Base-by-base conservation (phyloP, 352 stramenopile species). In the Pythium myriotylum region DNA sequence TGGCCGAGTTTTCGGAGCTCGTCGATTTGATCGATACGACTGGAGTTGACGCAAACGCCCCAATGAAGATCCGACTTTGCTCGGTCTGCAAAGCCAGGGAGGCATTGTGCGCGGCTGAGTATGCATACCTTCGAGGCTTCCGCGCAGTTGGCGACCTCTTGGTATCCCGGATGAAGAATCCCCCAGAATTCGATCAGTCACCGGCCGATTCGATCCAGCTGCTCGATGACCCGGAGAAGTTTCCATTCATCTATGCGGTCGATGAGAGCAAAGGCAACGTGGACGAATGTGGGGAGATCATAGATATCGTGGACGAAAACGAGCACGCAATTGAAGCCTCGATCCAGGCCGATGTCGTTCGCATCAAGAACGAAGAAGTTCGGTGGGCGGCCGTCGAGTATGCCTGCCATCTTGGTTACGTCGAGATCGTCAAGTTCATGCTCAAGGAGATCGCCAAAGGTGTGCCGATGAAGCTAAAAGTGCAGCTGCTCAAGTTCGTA, bases 281-380 rank as follows among this genome's bases (percentile, higher is more conserved):
- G 5, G 20, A 51, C 8, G 59, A 60, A 24, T 66, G 32, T 49
- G 29, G 47, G n/a, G 14, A 55, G 2, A 26, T 41, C 4, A 20
- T 29, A 0, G 59, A 66, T 7, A 33, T 24, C 1, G 9, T 66
- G 41, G 55, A 73, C 12, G 59, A 59, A 10, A 55, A 65, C 32
- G 27, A 55, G 3, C 53, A 72, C 19, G 5, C 66, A 4, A 10
- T 73, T 0, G 60, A 63, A 1, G 60, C 40, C 3, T 5, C 23
- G 14, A 61, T 73, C 39, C 5, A 61, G n/a, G 65, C 54, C 0
- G 26, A 53, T 1, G 65, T 72, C 13, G 48, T 59, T 22, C 26
- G 53, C 4, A 50, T 47, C 22, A 48, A 12, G 7, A n/a, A 12
- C 4, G 14, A 54, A 1, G 20, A 35, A 9, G 59, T 57, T 10